phyloP scores from a whole-genome alignment of 1,284 basidiomycete species.

The Cryptococcus jaspeensis region DNA sequence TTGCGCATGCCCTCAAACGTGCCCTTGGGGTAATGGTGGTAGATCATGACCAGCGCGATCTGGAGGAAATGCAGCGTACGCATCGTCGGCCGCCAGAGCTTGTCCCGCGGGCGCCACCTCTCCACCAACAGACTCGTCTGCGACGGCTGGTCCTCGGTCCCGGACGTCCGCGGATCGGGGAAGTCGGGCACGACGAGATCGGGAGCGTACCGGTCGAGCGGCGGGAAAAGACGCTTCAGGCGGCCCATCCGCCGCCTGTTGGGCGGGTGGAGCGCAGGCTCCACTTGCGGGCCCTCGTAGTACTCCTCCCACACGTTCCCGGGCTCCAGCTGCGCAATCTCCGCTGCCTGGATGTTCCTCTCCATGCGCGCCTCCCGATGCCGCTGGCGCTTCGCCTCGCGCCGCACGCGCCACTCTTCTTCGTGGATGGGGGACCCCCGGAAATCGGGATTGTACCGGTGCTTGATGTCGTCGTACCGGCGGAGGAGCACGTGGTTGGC shows the following conservation, averaged over 20 bases:
- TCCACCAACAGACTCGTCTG: conserved; percentile 17
- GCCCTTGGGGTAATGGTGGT: neutral
- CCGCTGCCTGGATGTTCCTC: too few species aligned
- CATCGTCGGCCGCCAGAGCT: conserved; percentile 39
- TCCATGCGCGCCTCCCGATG: too few species aligned
- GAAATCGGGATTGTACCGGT: conserved; percentile 20
- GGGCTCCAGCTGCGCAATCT: too few species aligned
- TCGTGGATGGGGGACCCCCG: conserved; percentile 11
- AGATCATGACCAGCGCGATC: conserved; percentile 8
- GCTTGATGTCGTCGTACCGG: conserved; percentile 52
- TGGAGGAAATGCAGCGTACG: conserved; percentile 37
- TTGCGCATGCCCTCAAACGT: too few species aligned
- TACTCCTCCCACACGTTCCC: too few species aligned
- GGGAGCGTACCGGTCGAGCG: neutral
- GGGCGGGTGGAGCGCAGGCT: conserved; percentile 19
- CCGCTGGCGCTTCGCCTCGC: too few species aligned
- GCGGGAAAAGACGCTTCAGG: neutral
- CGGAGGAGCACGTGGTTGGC: conserved; percentile 76
- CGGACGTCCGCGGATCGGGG: neutral
- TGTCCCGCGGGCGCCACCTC: conserved; percentile 42
- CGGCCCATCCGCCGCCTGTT: conserved; percentile 31
- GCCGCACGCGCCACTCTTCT: neutral
- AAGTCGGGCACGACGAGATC: neutral
- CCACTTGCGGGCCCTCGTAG: conserved; percentile 4
- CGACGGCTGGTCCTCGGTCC: conserved; percentile 3